Evolutionary conservation across 257 asterid genomes (phyloP).

Genomic region (Solanum paucissectum): DNA sequence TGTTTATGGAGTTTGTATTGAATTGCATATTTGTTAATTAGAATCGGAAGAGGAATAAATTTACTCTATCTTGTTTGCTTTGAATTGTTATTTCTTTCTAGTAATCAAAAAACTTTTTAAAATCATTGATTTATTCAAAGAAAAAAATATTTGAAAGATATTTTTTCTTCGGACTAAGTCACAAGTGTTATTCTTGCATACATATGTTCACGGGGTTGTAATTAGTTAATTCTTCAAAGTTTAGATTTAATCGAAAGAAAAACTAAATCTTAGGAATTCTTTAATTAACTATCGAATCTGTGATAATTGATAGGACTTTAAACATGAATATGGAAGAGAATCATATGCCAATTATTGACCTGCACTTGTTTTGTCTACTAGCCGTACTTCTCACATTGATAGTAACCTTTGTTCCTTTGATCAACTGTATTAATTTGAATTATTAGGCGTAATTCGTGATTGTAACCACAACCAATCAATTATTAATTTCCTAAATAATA

Average conservation of each 20-base stretch:
- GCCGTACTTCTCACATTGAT: neutral
- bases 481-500: neutral
- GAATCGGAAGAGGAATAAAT: neutral
- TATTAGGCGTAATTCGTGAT: neutral
- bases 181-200: neutral
- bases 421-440: too few species aligned
- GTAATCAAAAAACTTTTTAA: neutral
- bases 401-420: neutral
- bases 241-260: neutral
- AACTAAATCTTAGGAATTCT: neutral
- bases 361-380: neutral
- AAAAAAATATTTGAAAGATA: neutral
- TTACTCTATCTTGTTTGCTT: too few species aligned
- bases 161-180: neutral
- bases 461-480: neutral
- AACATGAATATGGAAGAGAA: neutral
- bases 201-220: neutral
- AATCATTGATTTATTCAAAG: neutral
- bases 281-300: neutral
- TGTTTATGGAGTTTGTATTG: neutral
- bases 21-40: too few species aligned
- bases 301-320: neutral
- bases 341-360: neutral
- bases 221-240: neutral
- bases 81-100: too few species aligned